Conservation (phyloP, 345 rosid genomes). For the Populus nigra region DNA sequence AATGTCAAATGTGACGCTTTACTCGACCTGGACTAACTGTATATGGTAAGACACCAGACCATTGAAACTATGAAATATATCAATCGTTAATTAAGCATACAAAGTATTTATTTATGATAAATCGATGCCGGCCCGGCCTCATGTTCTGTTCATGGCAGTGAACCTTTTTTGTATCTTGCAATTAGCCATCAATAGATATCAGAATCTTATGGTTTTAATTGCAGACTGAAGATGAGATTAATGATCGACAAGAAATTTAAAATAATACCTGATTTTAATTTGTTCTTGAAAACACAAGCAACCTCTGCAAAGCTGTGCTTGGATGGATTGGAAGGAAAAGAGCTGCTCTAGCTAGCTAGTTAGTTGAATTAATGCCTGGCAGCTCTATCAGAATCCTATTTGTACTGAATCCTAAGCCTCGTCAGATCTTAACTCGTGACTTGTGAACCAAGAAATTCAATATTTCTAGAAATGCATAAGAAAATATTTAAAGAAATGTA, state of each 20-base stretch:
- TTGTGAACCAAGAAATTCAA: neutral
- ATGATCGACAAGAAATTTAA: neutral
- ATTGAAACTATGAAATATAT: too few species aligned
- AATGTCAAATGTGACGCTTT: too few species aligned
- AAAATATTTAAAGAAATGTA: neutral
- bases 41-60: too few species aligned
- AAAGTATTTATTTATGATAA: too few species aligned
- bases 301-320: neutral
- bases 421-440: neutral
- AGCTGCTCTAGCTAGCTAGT: too few species aligned
- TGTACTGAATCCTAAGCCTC: neutral
- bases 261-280: neutral
- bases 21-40: too few species aligned
- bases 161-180: too few species aligned
- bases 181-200: too few species aligned
- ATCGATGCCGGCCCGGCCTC: too few species aligned
- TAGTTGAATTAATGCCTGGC: neutral
- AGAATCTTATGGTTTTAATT: too few species aligned
- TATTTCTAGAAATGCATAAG: neutral
- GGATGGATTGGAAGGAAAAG: neutral
- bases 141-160: neutral
- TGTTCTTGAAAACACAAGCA: slow-evolving; percentile 1
- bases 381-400: neutral
- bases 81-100: too few species aligned
- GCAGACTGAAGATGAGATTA: neutral